Base-by-base conservation (phyloP, 2,329 filamentous ascomycete species). In the Trichophyton rubrum region DNA sequence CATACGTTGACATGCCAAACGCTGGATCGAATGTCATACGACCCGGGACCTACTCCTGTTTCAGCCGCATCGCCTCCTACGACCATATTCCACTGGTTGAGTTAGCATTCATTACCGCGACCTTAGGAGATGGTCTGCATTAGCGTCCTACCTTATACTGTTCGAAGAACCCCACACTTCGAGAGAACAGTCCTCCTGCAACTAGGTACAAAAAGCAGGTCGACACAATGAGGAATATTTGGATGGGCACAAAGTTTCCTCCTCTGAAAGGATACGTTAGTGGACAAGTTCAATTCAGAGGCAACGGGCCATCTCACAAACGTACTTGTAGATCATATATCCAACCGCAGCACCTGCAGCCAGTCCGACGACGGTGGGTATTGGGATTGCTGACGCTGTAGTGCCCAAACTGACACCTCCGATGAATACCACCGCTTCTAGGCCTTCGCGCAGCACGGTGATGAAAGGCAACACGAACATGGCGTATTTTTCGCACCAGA, bases 1-100 rank as follows among this genome's bases (percentile, higher is more conserved):
- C 60, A 15, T 56, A 62, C 60, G 22, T 62, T 62, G 9, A 62
- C 60, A 55, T 62, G 60, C 60, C 60, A 62, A n/a, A 62, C 60
- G 22, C 60, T 62, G n/a, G 53, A 24, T 15, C 60, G 60, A 15
- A 56, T 56, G 22, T 62, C 60, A 20, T 62, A 62, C 11, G 60
- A 62, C 3, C 60, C 60, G 1, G 60, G 27, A 13, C 60, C 60
- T 15, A 56, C 57, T 4, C 60, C 60, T 15, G 56, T 30, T 24
- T 62, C 60, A 20, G 58, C 57, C 11, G 60, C 60, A 35, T 62
- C 60, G 30, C 60, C 60, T 6, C 60, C 60, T 22, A 62, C 49
- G 9, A 62, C 43, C 56, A 43, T 24, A 35, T 62, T 62, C 60
- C 60, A 62, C 60, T 62, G 47, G 22, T 20, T 41, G 8, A 11